A percentile compares a stretch with the other conserved stretches of the same genome.
phyloP scores from a whole-genome alignment of 2,329 filamentous ascomycete genomes.

The Colletotrichum sidae region DNA sequence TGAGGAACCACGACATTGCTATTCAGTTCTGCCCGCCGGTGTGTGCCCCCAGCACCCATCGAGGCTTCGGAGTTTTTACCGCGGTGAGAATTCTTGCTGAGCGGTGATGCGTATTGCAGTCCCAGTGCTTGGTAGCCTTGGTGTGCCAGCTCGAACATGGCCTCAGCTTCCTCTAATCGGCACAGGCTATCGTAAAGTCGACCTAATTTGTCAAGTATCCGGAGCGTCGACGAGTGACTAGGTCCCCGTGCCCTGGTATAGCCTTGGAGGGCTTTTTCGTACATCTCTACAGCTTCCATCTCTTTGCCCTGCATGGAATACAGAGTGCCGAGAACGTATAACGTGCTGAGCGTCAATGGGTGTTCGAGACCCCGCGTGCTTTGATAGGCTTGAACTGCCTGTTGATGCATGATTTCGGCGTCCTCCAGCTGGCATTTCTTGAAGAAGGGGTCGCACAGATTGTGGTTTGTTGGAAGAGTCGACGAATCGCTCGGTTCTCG shows the following conservation, averaged over 20 bases:
- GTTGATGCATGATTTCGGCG: too few species aligned
- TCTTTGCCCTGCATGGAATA: constrained; percentile 23
- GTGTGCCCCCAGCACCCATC: too few species aligned
- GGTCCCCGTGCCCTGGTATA: constrained; percentile 40
- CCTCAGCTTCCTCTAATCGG: constrained; percentile 41
- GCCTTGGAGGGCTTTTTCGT: constrained; percentile 43
- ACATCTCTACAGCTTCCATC: constrained; percentile 43
- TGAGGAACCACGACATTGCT: too few species aligned
- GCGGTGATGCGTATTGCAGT: constrained; percentile 42
- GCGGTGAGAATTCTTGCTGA: constrained; percentile 30
- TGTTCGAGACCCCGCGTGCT: too few species aligned
- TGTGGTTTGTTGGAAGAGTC: constrained; percentile 37
- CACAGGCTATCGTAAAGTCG: constrained; percentile 41
- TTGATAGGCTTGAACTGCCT: too few species aligned
- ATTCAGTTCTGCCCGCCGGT: too few species aligned
- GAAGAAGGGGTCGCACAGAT: too few species aligned
- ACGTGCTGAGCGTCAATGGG: too few species aligned
- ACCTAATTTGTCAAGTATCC: constrained; percentile 44
- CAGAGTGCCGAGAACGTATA: too few species aligned
- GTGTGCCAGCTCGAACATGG: constrained; percentile 45
- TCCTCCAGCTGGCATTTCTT: too few species aligned
- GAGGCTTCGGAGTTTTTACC: too few species aligned
- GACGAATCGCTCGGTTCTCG: too few species aligned
- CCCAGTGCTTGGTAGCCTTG: constrained; percentile 40
- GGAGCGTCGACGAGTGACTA: constrained; percentile 39